Base-by-base conservation (phyloP, 139 green algal species). In the Astrephomene gubernaculifera region DNA sequence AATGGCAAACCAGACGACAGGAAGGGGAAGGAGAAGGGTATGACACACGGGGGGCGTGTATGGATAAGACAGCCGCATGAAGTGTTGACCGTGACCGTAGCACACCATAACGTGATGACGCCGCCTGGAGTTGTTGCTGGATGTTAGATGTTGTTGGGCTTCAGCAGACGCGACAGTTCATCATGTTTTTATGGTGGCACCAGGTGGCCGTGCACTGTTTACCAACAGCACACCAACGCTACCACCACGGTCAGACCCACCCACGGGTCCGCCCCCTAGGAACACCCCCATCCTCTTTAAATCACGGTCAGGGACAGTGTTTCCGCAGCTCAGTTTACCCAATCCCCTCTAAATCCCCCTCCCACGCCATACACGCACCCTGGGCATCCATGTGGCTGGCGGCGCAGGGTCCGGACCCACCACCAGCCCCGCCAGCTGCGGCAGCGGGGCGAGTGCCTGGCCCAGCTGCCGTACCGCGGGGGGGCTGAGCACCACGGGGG, bases 391-490 rank as follows among this genome's bases (percentile, higher is more conserved):
- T 14, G 39, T 63, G 39, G 60, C 33, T 5, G 31, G 31, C 4
- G 76, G 76, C n/a, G 76, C 60, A 10, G 76, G 76, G 60, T 83
- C 76, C 60, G 72, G 43, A 0, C 76, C 76, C 39, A 72, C 60
- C 0, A 61, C 39, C 4, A 72, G 31, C 19, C 17, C 31, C n/a
- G 72, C 39, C 38, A 83, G 60, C 33, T 45, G 31, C 4, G 39
- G 35, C 76, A 38, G 60, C 21, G 29, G 60, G 1, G 60, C 57
- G 29, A 83, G 38, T 17, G 57, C 41, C 36, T 54, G 35, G 22
- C 76, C 76, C 76, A 83, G 60, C 76, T 83, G 76, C 33, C 76
- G 76, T 22, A 72, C 31, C 41, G 76, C 76, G 2, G 76, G 31
- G 60, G 76, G 76, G 39, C 60, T n/a, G 25, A 83, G 76, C 33